Conservation (phyloP, 352 stramenopile genomes). For the Phytophthora sansomeana region DNA sequence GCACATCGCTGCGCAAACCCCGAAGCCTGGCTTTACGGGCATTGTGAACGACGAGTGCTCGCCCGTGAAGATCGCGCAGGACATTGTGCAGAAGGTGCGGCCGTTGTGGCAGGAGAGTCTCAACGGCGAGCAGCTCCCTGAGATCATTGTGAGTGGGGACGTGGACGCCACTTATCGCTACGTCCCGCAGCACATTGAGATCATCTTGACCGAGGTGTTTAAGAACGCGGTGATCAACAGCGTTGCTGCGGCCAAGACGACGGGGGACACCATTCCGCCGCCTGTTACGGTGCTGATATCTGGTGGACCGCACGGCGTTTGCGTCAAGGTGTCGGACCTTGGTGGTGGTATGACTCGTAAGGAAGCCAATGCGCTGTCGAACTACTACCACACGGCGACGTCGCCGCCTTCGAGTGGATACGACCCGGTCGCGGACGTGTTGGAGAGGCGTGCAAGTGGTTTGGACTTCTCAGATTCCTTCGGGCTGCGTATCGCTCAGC, state of each 20-base stretch:
- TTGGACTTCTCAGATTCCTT: slow-evolving; percentile 84
- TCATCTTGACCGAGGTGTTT: slow-evolving; percentile 83
- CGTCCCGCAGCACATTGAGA: slow-evolving; percentile 84
- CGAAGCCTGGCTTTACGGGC: slow-evolving; percentile 59
- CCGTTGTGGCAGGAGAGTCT: slow-evolving; percentile 69
- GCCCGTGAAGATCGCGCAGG: slow-evolving; percentile 67
- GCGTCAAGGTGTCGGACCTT: slow-evolving; percentile 84
- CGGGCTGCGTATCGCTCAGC: slow-evolving; percentile 91
- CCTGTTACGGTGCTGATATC: slow-evolving; percentile 71
- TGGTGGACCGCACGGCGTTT: slow-evolving; percentile 73
- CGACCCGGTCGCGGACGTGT: slow-evolving; percentile 71
- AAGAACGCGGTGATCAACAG: slow-evolving; percentile 88
- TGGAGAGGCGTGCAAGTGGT: slow-evolving; percentile 71
- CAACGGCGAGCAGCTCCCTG: slow-evolving; percentile 51
- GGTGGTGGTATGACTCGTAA: slow-evolving; percentile 79
- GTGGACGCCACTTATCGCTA: slow-evolving; percentile 73
- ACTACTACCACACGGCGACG: slow-evolving; percentile 59
- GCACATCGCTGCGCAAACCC: slow-evolving; percentile 72
- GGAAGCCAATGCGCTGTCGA: slow-evolving; percentile 72
- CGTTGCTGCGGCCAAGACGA: slow-evolving; percentile 42
- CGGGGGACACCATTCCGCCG: slow-evolving; percentile 39
- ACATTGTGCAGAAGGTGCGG: slow-evolving; percentile 61
- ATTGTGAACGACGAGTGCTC: slow-evolving; percentile 75
- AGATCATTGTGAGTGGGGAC: slow-evolving; percentile 67
- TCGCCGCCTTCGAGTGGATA: slow-evolving; percentile 43